Evolutionary conservation across 805 yeast species (phyloP).

Genomic region (Maudiozyma serrabonitensis): DNA sequence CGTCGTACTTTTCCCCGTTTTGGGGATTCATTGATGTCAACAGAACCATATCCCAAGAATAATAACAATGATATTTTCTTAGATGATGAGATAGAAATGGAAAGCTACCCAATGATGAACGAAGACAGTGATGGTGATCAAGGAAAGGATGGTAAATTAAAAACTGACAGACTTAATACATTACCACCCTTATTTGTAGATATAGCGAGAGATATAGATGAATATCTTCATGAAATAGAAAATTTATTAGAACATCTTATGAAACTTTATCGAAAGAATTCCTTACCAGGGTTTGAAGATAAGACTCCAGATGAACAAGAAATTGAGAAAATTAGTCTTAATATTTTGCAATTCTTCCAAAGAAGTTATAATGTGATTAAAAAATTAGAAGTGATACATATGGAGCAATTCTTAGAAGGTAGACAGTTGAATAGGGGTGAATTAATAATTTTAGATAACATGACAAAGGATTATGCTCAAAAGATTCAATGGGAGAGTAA

Average conservation of each 20-base stretch:
- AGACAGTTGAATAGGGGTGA: constrained; percentile 35
- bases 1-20: constrained; percentile 77
- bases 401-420: constrained; percentile 31
- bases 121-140: constrained; percentile 1
- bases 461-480: constrained; percentile 76
- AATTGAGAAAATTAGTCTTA: constrained; percentile 69
- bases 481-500: constrained; percentile 73
- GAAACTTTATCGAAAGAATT: constrained; percentile 65
- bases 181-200: constrained; percentile 76
- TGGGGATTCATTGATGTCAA: constrained; percentile 31
- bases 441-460: constrained; percentile 59
- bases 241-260: constrained; percentile 50
- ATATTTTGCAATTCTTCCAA: constrained; percentile 69
- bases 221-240: constrained; percentile 43
- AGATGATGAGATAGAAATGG: constrained; percentile 29
- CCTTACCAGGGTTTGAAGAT: constrained; percentile 83
- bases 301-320: constrained; percentile 62
- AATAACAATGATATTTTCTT: constrained; percentile 2
- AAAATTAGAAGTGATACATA: constrained; percentile 41
- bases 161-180: constrained; percentile 33
- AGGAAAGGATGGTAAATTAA: constrained; percentile 35
- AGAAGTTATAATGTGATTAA: constrained; percentile 69
- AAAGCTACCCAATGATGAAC: constrained; percentile 20
- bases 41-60: constrained; percentile 3
- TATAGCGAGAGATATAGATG: constrained; percentile 62